Evolutionary conservation across 331 rosid genomes (phyloP).

Genomic region (Erythrophleum ivorense): DNA sequence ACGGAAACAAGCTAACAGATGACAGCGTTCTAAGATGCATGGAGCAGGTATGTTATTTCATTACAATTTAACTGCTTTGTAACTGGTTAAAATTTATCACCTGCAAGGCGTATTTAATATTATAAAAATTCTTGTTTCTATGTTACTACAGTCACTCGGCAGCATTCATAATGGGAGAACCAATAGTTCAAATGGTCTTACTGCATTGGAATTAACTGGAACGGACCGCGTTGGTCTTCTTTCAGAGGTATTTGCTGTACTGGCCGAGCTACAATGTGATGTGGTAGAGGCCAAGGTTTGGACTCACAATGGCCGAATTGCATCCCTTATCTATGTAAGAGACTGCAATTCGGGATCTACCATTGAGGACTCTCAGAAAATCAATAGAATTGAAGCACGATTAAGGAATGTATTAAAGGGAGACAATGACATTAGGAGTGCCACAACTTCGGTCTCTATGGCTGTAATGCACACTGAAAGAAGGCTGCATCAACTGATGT

Average conservation of each 20-base stretch:
- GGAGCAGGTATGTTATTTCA: constrained; percentile 68
- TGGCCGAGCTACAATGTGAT: constrained; percentile 81
- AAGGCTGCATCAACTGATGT: constrained; percentile 96
- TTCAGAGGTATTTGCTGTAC: constrained; percentile 94
- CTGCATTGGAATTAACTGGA: constrained; percentile 83
- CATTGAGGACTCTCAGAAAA: constrained; percentile 73
- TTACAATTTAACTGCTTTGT: neutral
- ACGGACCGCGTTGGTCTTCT: constrained; percentile 91
- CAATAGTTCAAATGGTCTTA: constrained; percentile 54
- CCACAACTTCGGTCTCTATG: constrained; percentile 77
- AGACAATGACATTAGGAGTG: constrained; percentile 81
- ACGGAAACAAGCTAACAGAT: constrained; percentile 85
- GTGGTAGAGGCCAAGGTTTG: constrained; percentile 94
- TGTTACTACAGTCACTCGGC: constrained; percentile 68
- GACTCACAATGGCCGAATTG: constrained; percentile 98
- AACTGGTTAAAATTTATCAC: neutral
- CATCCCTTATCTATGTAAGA: constrained; percentile 70
- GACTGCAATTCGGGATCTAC: constrained; percentile 74
- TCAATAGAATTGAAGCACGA: constrained; percentile 68
- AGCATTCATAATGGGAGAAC: constrained; percentile 59
- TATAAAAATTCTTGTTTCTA: neutral
- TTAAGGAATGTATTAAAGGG: constrained; percentile 86
- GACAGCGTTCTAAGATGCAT: constrained; percentile 76
- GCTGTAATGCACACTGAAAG: constrained; percentile 75
- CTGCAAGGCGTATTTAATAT: neutral